Base-by-base conservation (phyloP, 164 flowering plant species). In the Tinospora cordifolia region DNA sequence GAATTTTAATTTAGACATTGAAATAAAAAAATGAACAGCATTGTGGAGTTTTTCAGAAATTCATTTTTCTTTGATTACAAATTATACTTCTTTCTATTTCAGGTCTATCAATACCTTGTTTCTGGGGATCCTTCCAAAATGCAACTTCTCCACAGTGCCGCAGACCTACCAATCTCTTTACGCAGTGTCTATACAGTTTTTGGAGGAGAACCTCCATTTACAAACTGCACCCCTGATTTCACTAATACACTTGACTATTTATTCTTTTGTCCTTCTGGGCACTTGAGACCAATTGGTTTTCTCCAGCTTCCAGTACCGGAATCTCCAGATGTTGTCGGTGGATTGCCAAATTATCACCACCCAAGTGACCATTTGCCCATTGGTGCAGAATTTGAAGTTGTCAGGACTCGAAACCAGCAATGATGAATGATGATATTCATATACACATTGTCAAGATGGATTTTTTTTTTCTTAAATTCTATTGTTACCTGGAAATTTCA, bases 301-400 rank as follows among this genome's bases (percentile, higher is more conserved):
- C 90, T 94, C 63, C 87, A 92, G 70, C 91, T 94, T 70, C 95
- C 98, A 0, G 87, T 78, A 14, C 25, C 76, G 34, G 90, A 89
- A 57, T 84, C 90, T 3, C 40, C 86, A n/a, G 89, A 87, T 75
- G 81, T 94, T 15, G 76, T 47, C 46, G 97, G 97, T 76, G 93
- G 97, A 22, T 73, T 94, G 71, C 98, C 98, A 34, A 94, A 94
- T 81, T 75, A 79, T 70, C 75, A 83, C 60, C 90, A 94, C 75
- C 98, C 98, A 12, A 94, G 98, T 67, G 98, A 94, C 83, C 98
- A 94, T 83, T 79, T 92, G 38, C 98, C 98, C 27, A 88, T 92
- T 54, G 97, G 95, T 67, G 87, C 90, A 44, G 95, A 89, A 71
- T 90, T 94, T 81, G 88, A 84, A 78, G 78, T 91, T 59, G 13